Conservation (phyloP, 129 eudicot species). For the Flaveria trinervia region DNA sequence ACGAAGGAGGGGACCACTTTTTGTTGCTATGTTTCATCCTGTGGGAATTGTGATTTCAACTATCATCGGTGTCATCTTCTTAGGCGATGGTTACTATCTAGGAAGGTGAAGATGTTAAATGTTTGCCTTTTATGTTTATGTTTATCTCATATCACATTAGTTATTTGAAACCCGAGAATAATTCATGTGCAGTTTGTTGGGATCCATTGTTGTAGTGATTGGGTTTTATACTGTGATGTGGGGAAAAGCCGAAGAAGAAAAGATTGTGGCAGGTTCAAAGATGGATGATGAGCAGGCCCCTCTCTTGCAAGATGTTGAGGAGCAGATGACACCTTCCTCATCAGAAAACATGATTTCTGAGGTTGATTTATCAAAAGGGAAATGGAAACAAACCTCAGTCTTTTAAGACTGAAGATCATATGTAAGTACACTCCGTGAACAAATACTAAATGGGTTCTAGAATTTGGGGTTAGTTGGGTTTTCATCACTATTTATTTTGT, state of each 20-base stretch:
- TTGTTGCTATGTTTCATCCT: slow-evolving; percentile 86
- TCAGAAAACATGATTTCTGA: not conserved
- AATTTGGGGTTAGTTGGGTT: too few species aligned
- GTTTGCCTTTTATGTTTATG: not conserved
- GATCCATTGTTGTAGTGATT: slow-evolving; percentile 62
- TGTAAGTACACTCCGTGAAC: too few species aligned
- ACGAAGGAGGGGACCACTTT: slow-evolving; percentile 69
- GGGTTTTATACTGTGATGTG: slow-evolving; percentile 90
- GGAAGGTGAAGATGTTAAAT: slow-evolving; percentile 57
- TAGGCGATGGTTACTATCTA: slow-evolving; percentile 69
- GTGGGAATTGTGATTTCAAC: slow-evolving; percentile 75
- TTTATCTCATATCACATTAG: not conserved
- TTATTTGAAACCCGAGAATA: slow-evolving; percentile 1
- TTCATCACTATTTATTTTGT: too few species aligned
- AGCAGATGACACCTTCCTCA: slow-evolving; percentile 6
- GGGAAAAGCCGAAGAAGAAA: slow-evolving; percentile 68
- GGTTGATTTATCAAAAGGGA: not conserved
- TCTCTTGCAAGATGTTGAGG: slow-evolving; percentile 48
- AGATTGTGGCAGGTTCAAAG: slow-evolving; percentile 26
- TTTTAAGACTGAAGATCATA: not conserved
- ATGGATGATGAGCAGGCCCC: slow-evolving; percentile 32
- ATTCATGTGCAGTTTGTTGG: slow-evolving; percentile 62
- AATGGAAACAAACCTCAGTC: slow-evolving; percentile 8
- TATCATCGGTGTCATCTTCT: slow-evolving; percentile 47
- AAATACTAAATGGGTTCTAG: too few species aligned